Conservation (phyloP, 768 basidiomycete genomes). For the Pleurotus salmoneostramineus region DNA sequence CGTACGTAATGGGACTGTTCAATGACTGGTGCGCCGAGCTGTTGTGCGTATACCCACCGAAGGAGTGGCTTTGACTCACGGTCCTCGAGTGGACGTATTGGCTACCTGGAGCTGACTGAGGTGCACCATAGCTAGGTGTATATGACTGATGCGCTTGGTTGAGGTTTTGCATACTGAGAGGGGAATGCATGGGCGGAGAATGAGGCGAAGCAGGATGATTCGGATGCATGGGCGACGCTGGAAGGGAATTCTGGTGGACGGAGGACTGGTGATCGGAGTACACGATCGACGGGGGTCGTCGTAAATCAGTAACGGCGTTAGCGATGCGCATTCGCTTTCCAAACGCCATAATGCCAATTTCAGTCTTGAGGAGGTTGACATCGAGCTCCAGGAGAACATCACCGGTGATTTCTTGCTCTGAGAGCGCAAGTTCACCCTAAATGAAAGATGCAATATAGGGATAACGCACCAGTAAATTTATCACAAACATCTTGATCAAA, state of each 20-base stretch:
- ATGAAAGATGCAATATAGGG: not conserved
- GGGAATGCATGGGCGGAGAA: conserved; percentile 19
- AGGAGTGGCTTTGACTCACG: conserved; percentile 38
- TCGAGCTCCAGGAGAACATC: conserved; percentile 96
- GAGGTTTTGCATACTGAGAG: conserved; percentile 13
- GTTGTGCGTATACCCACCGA: conserved; percentile 3
- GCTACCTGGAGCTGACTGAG: not conserved
- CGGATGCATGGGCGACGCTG: conserved; percentile 19
- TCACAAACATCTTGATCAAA: conserved; percentile 81
- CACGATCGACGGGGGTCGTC: conserved; percentile 61
- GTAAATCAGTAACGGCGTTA: conserved; percentile 87
- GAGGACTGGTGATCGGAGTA: conserved; percentile 41
- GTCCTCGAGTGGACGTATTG: conserved; percentile 30
- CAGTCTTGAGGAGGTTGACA: conserved; percentile 82
- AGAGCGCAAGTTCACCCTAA: conserved; percentile 2
- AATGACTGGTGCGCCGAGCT: conserved; percentile 42
- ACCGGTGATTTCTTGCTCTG: conserved; percentile 98
- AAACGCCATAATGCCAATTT: conserved; percentile 91
- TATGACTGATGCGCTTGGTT: conserved; percentile 10
- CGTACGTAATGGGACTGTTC: conserved; percentile 30
- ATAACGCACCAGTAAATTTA: conserved; percentile 78
- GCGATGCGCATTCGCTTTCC: conserved; percentile 93
- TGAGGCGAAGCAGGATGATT: conserved; percentile 23
- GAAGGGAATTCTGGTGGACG: conserved; percentile 26
- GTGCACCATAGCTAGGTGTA: conserved; percentile 7